phyloP scores from a whole-genome alignment of 2,329 filamentous ascomycete species.

The Xylariaceae sp. region DNA sequence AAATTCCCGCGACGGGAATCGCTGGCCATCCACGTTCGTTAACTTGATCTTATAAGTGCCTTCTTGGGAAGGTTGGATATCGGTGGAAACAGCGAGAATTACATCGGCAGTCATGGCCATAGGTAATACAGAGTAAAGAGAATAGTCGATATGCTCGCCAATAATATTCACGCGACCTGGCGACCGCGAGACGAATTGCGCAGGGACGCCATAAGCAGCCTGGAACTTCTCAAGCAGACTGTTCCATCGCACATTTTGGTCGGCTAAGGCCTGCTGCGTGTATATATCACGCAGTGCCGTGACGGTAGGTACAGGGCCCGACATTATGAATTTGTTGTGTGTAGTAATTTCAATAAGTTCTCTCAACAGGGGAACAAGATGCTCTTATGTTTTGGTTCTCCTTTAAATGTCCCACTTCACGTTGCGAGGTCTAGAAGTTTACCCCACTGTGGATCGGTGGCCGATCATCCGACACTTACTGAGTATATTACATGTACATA shows the following conservation, averaged over 20 bases:
- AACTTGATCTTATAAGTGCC: constrained; percentile 72
- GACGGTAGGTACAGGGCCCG: constrained; percentile 70
- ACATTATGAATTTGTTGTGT: constrained; percentile 44
- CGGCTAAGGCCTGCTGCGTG: constrained; percentile 68
- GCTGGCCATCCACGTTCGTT: constrained; percentile 74
- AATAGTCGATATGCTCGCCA: constrained; percentile 99
- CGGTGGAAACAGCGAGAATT: constrained; percentile 74
- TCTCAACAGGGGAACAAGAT: not conserved
- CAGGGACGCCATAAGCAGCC: constrained; percentile 66
- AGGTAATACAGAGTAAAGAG: constrained; percentile 90
- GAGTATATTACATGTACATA: too few relatives aligned
- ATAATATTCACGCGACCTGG: constrained; percentile 98
- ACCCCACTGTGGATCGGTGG: constrained; percentile 9
- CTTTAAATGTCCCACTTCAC: constrained; percentile 16
- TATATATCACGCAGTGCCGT: constrained; percentile 81
- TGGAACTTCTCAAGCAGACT: constrained; percentile 72
- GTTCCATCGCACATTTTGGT: constrained; percentile 76
- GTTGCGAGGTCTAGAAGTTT: constrained; percentile 1
- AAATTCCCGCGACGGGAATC: constrained; percentile 78
- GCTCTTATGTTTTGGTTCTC: constrained; percentile 3
- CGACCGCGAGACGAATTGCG: constrained; percentile 84
- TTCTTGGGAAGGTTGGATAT: constrained; percentile 47
- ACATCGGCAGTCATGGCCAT: constrained; percentile 95
- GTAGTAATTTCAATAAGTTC: constrained; percentile 1
- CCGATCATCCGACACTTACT: too few relatives aligned